Evolutionary conservation across 768 basidiomycete species (phyloP), one percentile per base, ranked within the genome.

Genomic region (Auricularia auricula-judae): DNA sequence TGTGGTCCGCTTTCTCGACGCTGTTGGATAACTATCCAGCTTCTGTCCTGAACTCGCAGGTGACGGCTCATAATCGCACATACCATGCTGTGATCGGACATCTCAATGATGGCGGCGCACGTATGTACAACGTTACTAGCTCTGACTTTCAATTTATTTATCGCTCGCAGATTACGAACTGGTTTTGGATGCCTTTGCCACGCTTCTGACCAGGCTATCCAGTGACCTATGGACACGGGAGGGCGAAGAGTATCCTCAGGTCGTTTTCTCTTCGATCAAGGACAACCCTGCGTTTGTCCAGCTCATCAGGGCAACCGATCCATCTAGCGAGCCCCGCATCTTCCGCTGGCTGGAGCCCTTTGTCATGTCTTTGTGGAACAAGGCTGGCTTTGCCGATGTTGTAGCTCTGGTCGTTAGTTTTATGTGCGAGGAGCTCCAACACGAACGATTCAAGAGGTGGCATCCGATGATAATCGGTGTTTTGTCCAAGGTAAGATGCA

Each of bases 261-360:
- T 88, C 42, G 81, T 93, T 5, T 87, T 96, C 69, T 91, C 91
- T 70, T 82, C 87, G 14, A 82, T 98, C 70, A 89, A 89, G 72
- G 86, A 91, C 71, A 98, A 96, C 72, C 72, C 77, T 2, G 76
- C 79, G 4, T 87, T 83, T 70, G 70, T 76, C 39, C 72, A 78
- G 36, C 73, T 82, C 51, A 67, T 90, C 12, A 76, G 77, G 63
- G 74, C 70, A 56, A 67, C 73, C 8, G 33, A 47, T 16, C 68
- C 72, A 33, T 72, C 72, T 5, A 76, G 79, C 71, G 75, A 72
- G 62, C 75, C 78, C 2, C 81, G 83, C 81, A 74, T 81, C 69
- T 74, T 89, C 61, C 75, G 78, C 18, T 89, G 89, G 89, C 84
- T 88, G 70, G 73, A 78, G 56, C 81, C 86, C 66, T 85, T 84